phyloP scores from a whole-genome alignment of 2,329 filamentous ascomycete species.

The Aspergillus brunneoviolaceus region DNA sequence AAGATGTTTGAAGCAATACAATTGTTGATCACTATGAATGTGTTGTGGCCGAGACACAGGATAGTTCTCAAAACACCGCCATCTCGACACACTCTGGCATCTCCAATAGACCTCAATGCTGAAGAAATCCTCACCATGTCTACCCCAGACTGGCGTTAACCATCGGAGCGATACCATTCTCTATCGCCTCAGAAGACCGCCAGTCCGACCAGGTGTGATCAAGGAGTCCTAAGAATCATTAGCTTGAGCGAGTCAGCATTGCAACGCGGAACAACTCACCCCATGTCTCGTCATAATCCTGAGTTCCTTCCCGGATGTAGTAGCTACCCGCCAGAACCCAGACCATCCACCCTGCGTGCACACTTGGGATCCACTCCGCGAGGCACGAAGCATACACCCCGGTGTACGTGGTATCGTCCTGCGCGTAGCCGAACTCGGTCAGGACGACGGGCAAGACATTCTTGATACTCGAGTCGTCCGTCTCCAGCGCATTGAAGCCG shows the following conservation, averaged over 20 bases:
- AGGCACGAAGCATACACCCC: conserved; percentile 56
- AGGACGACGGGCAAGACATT: conserved; percentile 43
- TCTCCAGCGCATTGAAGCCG: conserved; percentile 45
- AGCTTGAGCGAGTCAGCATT: neutral
- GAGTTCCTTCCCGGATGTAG: conserved; percentile 53
- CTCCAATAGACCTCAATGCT: too few relatives aligned
- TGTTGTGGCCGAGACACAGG: too few relatives aligned
- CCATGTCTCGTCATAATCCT: conserved; percentile 60
- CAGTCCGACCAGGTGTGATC: conserved; percentile 56
- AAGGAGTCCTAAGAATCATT: conserved; percentile 44
- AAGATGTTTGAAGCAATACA: too few relatives aligned
- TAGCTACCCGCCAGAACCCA: conserved; percentile 62
- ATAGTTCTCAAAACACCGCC: too few relatives aligned
- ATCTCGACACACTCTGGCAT: too few relatives aligned
- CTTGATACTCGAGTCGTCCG: conserved; percentile 29
- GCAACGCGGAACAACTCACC: conserved; percentile 20
- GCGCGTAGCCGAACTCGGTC: conserved; percentile 50
- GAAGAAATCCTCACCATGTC: neutral
- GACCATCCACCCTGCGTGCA: conserved; percentile 57
- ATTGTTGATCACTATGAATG: too few relatives aligned
- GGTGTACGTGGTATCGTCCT: conserved; percentile 49
- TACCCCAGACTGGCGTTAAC: conserved; percentile 7
- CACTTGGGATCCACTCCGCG: conserved; percentile 48
- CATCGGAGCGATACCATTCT: conserved; percentile 15
- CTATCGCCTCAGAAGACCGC: conserved; percentile 34